phyloP scores from a whole-genome alignment of 1,284 basidiomycete species.

The Puccinia horiana region DNA sequence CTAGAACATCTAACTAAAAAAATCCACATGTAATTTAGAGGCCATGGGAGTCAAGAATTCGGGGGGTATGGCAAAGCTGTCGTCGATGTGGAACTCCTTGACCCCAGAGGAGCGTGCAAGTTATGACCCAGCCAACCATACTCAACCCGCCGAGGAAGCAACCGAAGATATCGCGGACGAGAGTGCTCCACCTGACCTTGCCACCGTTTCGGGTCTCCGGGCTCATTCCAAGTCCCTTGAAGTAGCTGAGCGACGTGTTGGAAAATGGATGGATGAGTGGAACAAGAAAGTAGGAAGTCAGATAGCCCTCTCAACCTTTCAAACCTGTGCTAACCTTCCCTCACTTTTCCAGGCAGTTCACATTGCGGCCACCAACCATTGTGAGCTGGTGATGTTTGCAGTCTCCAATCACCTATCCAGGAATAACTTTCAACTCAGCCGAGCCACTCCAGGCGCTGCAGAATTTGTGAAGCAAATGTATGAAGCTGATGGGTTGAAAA shows the following conservation, averaged over 20 bases:
- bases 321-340: background rate
- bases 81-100: background rate
- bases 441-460: background rate
- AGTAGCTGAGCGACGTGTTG: background rate
- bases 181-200: background rate
- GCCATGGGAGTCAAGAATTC: background rate
- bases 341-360: background rate
- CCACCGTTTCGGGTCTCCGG: background rate
- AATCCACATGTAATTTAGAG: background rate
- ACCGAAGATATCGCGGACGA: background rate
- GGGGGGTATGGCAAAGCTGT: background rate
- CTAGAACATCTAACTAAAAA: too few species aligned
- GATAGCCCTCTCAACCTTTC: background rate
- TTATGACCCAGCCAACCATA: background rate
- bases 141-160: background rate
- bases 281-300: background rate
- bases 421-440: background rate
- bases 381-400: constrained; percentile 15
- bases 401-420: background rate
- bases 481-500: background rate
- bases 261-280: background rate
- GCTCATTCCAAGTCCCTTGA: background rate
- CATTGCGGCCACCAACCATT: constrained; percentile 8
- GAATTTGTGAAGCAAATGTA: constrained; percentile 12
- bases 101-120: background rate